A percentile compares a stretch with the other conserved stretches of the same genome.
These are phyloP conservation scores for Cryphonectria nitschkei DNA, from an alignment of 2,329 filamentous ascomycete genomes.

Conservation along the genomic window DNA sequence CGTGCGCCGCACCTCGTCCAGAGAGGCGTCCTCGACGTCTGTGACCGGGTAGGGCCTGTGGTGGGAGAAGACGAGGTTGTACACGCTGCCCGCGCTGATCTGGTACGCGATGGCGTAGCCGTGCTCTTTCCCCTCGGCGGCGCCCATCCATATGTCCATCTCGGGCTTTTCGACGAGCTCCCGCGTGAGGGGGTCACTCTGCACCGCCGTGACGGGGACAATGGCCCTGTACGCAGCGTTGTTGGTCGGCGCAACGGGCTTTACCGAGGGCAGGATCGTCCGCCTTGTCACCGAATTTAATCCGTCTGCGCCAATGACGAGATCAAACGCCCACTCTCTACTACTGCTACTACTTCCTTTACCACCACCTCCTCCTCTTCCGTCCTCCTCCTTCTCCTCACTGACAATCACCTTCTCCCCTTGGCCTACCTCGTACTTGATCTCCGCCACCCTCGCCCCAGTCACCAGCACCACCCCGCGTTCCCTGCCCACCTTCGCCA, in stretches of 20 bases:
- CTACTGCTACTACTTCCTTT: neutral
- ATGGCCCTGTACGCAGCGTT: slow-evolving; percentile 51
- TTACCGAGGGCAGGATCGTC: slow-evolving; percentile 46
- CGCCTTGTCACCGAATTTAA: slow-evolving; percentile 44
- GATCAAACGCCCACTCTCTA: slow-evolving; percentile 36
- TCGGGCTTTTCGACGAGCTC: slow-evolving; percentile 43
- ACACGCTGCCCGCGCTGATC: slow-evolving; percentile 46
- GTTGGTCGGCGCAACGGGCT: slow-evolving; percentile 43
- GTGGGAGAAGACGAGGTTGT: slow-evolving; percentile 52
- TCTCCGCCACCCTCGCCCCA: slow-evolving; percentile 39
- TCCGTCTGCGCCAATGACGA: slow-evolving; percentile 47
- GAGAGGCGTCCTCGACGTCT: slow-evolving; percentile 42
- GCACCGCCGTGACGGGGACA: slow-evolving; percentile 47
- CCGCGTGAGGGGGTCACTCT: slow-evolving; percentile 45
- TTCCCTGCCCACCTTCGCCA: slow-evolving; percentile 44
- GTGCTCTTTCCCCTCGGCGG: slow-evolving; percentile 28
- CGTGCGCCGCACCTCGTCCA: slow-evolving; percentile 46
- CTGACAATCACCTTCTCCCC: slow-evolving; percentile 1
- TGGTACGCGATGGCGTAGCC: slow-evolving; percentile 51
- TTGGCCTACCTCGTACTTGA: slow-evolving; percentile 36
- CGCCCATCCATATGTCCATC: slow-evolving; percentile 51
- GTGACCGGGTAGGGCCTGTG: slow-evolving; percentile 40
- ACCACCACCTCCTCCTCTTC: slow-evolving; percentile 14
- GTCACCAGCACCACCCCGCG: slow-evolving; percentile 45
- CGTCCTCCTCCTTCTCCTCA: neutral